phyloP scores from a whole-genome alignment of 2,329 filamentous ascomycete genomes.

The Scleromitrula shiraiana region DNA sequence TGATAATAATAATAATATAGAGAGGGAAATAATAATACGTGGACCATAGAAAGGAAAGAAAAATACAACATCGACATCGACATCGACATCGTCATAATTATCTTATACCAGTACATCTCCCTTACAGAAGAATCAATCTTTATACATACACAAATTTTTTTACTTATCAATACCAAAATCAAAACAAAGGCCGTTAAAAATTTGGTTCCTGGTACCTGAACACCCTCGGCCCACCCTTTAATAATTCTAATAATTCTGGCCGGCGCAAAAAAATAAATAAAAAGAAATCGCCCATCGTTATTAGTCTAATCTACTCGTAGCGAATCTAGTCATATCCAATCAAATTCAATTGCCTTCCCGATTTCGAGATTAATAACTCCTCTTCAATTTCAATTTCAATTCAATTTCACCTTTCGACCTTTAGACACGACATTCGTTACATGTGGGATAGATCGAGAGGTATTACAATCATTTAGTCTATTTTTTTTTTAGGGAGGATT shows the following conservation, averaged over 20 bases:
- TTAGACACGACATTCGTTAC: slow-evolving; percentile 3
- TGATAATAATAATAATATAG: too few relatives aligned
- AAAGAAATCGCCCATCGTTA: not conserved
- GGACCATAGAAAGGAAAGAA: too few relatives aligned
- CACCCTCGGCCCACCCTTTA: slow-evolving; percentile 3
- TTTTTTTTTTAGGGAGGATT: not conserved
- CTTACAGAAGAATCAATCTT: too few relatives aligned
- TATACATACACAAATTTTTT: too few relatives aligned
- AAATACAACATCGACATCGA: too few relatives aligned
- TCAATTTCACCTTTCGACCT: not conserved
- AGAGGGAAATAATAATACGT: too few relatives aligned
- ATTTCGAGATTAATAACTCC: slow-evolving; percentile 1
- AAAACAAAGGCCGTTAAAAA: not conserved
- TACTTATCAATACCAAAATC: not conserved
- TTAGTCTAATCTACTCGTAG: slow-evolving; percentile 1
- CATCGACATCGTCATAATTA: too few relatives aligned
- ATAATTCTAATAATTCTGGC: too few relatives aligned
- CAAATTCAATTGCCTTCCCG: not conserved
- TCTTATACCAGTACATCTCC: too few relatives aligned
- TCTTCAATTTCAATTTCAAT: not conserved
- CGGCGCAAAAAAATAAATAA: not conserved
- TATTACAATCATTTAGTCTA: not conserved
- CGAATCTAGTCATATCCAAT: not conserved
- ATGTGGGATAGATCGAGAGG: not conserved
- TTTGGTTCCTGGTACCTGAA: slow-evolving; percentile 6